A percentile compares a stretch with the other conserved stretches of the same genome.
phyloP scores from a whole-genome alignment of 192 early-diverging fungal species.

The Thamnidium elegans region DNA sequence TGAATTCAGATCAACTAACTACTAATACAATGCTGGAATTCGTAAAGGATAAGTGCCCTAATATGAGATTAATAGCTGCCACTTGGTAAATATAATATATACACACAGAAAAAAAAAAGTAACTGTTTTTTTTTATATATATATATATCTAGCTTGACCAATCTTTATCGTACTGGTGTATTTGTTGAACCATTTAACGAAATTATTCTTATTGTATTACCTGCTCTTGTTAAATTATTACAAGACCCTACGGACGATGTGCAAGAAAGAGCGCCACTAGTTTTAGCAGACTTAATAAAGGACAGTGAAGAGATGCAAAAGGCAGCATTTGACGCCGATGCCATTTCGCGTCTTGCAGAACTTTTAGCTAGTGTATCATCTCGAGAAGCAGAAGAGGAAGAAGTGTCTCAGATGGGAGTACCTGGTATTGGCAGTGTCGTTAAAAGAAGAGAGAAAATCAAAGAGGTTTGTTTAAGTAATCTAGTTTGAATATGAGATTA shows the following conservation, averaged over 20 bases:
- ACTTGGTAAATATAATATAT: slow-evolving; percentile 48
- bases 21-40: slow-evolving; percentile 57
- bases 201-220: slow-evolving; percentile 56
- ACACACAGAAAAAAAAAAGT: neutral
- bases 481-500: neutral
- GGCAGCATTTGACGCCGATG: slow-evolving; percentile 72
- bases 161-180: slow-evolving; percentile 61
- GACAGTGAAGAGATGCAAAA: slow-evolving; percentile 73
- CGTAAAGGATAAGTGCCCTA: slow-evolving; percentile 61
- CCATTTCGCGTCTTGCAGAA: slow-evolving; percentile 59
- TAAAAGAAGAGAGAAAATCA: slow-evolving; percentile 57
- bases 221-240: slow-evolving; percentile 69
- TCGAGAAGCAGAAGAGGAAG: slow-evolving; percentile 34
- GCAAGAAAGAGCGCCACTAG: slow-evolving; percentile 64
- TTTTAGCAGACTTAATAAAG: slow-evolving; percentile 67
- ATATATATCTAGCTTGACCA: slow-evolving; percentile 50
- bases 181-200: slow-evolving; percentile 52
- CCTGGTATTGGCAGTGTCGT: slow-evolving; percentile 31
- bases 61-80: slow-evolving; percentile 66
- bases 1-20: slow-evolving; percentile 7
- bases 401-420: slow-evolving; percentile 20
- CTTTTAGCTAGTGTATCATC: slow-evolving; percentile 47
- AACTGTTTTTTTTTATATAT: neutral
- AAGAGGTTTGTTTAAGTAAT: slow-evolving; percentile 44
- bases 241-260: slow-evolving; percentile 45